Conservation (phyloP, 1,139 yeast species). For the Nakaseomyces sp. region DNA sequence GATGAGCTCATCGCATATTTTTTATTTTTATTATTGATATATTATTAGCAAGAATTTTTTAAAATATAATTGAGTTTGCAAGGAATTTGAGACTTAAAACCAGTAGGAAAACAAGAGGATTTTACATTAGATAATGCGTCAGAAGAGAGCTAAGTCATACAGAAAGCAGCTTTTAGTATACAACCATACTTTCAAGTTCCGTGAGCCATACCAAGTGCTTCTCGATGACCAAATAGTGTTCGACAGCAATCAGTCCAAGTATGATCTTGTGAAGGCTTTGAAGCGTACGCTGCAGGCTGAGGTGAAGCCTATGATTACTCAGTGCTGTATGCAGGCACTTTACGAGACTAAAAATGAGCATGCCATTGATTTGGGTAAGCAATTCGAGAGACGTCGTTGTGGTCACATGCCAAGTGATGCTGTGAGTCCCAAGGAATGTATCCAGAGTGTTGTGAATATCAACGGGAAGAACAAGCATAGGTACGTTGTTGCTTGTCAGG, state of each 20-base stretch:
- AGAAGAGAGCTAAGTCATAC: slow-evolving; percentile 89
- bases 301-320: slow-evolving; percentile 90
- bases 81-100: too few species aligned
- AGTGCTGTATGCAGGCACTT: slow-evolving; percentile 84
- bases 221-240: slow-evolving; percentile 73
- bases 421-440: slow-evolving; percentile 64
- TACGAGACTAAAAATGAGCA: slow-evolving; percentile 61
- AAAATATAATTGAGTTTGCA: too few species aligned
- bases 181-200: slow-evolving; percentile 77
- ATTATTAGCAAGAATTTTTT: too few species aligned
- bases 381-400: slow-evolving; percentile 71
- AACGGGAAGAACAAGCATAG: slow-evolving; percentile 80
- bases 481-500: slow-evolving; percentile 81
- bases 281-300: slow-evolving; percentile 76
- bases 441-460: slow-evolving; percentile 59
- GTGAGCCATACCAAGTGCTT: slow-evolving; percentile 86
- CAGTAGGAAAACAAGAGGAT: too few species aligned
- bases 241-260: slow-evolving; percentile 56
- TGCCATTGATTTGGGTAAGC: slow-evolving; percentile 73
- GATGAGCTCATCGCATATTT: slow-evolving; percentile 4
- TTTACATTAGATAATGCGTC: too few species aligned
- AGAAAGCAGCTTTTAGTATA: slow-evolving; percentile 85
- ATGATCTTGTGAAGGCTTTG: slow-evolving; percentile 69
- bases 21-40: too few species aligned
- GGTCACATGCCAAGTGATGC: slow-evolving; percentile 56